Conservation (phyloP, 2,329 filamentous ascomycete species). For the Apiospora rasikravindrae region DNA sequence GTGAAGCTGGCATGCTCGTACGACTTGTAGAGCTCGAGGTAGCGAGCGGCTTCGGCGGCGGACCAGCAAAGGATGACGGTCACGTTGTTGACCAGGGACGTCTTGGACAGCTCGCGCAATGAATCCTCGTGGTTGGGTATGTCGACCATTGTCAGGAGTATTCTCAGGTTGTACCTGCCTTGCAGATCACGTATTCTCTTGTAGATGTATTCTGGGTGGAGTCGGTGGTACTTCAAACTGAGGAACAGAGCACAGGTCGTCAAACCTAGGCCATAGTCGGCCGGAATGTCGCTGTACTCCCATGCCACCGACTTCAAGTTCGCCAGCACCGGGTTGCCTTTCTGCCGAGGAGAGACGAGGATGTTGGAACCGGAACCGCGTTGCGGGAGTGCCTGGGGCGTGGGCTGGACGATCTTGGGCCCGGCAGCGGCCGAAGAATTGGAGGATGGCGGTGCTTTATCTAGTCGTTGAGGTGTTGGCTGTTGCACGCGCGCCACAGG, state of each 20-base stretch:
- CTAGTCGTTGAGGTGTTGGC: slow-evolving; percentile 61
- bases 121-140: slow-evolving; percentile 93
- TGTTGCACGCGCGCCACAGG: slow-evolving; percentile 41
- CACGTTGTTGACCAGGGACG: slow-evolving; percentile 88
- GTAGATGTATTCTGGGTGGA: slow-evolving; percentile 98
- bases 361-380: slow-evolving; percentile 74
- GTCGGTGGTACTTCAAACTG: slow-evolving; percentile 93
- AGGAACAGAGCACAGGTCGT: slow-evolving; percentile 93
- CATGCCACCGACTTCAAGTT: slow-evolving; percentile 83
- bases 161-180: slow-evolving; percentile 83
- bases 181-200: slow-evolving; percentile 84
- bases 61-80: slow-evolving; percentile 95
- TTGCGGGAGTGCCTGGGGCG: slow-evolving; percentile 80
- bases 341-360: slow-evolving; percentile 88
- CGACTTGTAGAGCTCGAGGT: slow-evolving; percentile 92
- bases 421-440: slow-evolving; percentile 25
- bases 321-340: slow-evolving; percentile 91
- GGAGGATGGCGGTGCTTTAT: slow-evolving; percentile 51
- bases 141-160: slow-evolving; percentile 91
- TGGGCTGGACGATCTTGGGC: slow-evolving; percentile 79
- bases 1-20: slow-evolving; percentile 84
- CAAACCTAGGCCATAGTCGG: slow-evolving; percentile 86
- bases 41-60: slow-evolving; percentile 89
- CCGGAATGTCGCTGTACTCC: slow-evolving; percentile 97
- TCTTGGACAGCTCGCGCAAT: slow-evolving; percentile 89